Percentiles rank a stretch among this genome's conserved stretches.
These are phyloP conservation scores for Boletus smithii DNA, from an alignment of 1,284 basidiomycete genomes.

Conservation along the genomic window DNA sequence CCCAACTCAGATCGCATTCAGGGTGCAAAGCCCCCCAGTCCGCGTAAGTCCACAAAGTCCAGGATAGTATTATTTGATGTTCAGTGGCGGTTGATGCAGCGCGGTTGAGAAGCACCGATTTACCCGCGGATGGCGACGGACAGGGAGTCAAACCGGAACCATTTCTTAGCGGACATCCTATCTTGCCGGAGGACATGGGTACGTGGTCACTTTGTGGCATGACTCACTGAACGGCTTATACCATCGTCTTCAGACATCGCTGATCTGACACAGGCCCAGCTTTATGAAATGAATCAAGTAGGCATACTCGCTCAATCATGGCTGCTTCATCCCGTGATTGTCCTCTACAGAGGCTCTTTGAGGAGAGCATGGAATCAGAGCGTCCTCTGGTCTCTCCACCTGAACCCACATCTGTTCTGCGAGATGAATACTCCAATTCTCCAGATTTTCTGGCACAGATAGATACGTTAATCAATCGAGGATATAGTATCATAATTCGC, in stretches of 20 bases:
- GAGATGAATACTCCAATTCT: slow-evolving; percentile 62
- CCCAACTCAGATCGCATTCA: not conserved
- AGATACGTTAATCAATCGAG: slow-evolving; percentile 52
- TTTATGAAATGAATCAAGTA: slow-evolving; percentile 53
- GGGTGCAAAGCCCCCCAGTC: slow-evolving; percentile 22
- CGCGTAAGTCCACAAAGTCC: slow-evolving; percentile 20
- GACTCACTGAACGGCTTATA: not conserved
- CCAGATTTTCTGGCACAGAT: slow-evolving; percentile 64
- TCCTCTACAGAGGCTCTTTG: slow-evolving; percentile 40
- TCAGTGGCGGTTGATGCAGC: slow-evolving; percentile 14
- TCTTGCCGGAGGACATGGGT: slow-evolving; percentile 33
- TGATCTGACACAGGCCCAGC: slow-evolving; percentile 36
- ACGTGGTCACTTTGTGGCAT: not conserved
- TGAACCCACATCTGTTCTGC: slow-evolving; percentile 47
- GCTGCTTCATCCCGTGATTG: slow-evolving; percentile 3
- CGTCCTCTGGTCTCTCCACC: slow-evolving; percentile 52
- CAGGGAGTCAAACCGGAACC: slow-evolving; percentile 10
- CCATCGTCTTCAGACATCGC: slow-evolving; percentile 26
- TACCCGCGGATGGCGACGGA: slow-evolving; percentile 21
- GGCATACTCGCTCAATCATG: not conserved
- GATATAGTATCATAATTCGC: slow-evolving; percentile 62
- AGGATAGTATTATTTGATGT: not conserved
- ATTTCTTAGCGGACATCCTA: slow-evolving; percentile 31
- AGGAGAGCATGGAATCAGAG: slow-evolving; percentile 44
- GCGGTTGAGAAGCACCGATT: slow-evolving; percentile 27